Base-by-base conservation (phyloP, 164 flowering plant species). In the Vitis rotundifolia region DNA sequence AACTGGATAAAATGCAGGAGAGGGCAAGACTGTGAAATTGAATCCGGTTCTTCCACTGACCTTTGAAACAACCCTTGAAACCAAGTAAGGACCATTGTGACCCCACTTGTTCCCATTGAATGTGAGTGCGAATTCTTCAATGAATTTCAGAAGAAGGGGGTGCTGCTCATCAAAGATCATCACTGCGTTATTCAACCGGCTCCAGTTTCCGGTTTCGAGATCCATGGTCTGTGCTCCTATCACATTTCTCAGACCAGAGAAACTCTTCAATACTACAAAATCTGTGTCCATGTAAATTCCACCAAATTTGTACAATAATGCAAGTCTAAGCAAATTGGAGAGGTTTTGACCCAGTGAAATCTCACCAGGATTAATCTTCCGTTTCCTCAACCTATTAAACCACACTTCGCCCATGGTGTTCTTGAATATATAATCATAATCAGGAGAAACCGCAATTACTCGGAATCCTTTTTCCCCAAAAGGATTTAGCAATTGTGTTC, bases 31-130 rank as follows among this genome's bases (percentile, higher is more conserved):
- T 0, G 89, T 88, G 82, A 93, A 81, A 55, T 89, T 74, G 55
- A 71, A 89, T 0, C 88, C 90, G 11, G 79, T 79, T 54, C 73
- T 76, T 48, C 70, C 80, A 1, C 1, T 48, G 13, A 84, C 63
- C 72, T 91, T 87, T 1, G 82, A 63, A 51, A 85, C 96, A 18
- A 95, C 99, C 67, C 99, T 88, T 4, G 99, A 95, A 8, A 93
- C 98, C 69, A 95, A 60, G 71, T 91, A 90, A 63, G 99, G 99
- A 3, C 99, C 99, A 76, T 95, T 95, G 74, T 95, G 92, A 11
- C 98, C 98, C 99, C 99, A 95, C 68, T 85, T 95, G 72, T 84
- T 90, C 10, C 99, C 98, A 73, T 95, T 74, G 48, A 93, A 95
- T 0, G 98, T 90, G 14, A 78, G 81, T 7, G 98, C 85, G 71